Base-by-base conservation (phyloP, 441 rosid species). In the Populus trichocarpa region DNA sequence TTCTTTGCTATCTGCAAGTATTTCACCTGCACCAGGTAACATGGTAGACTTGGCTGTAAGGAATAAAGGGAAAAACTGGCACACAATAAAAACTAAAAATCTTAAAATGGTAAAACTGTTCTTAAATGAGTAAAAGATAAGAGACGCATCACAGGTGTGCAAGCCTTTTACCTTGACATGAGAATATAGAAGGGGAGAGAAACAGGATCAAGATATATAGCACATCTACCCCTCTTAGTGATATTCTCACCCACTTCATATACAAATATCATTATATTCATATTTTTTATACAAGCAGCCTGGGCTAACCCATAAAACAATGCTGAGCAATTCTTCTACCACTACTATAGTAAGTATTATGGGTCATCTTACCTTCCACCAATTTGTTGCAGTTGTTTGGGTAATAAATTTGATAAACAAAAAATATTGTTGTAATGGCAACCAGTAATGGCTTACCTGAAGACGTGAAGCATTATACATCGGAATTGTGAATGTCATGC, bases 1-100 rank as follows among this genome's bases (percentile, higher is more conserved):
- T 94, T 96, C 96, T 93, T 94, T 57, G 98, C 96, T 85, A 94
- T 94, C 90, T 93, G 98, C 87, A 96, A 88, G 89, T 93, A 96
- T 78, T 94, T 94, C 85, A 96, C 98, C 99, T 96, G 94, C 87
- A 83, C 65, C 57, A 81, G 63, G 72, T 4, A 78, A 28, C 69
- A 67, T 30, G 26, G 8, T 36, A 46, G 36, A 30, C 30, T 23
- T 23, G 25, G 36, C 63, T 36, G 65, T 76, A 33, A 23, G 80
- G 16, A 75, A 76, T 67, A 22, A 63, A 68, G 67, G 53, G 78
- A 7, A 5, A 25, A 53, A 32, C 68, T 25, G n/a, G 72, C 5
- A 40, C 67, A n/a, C 28, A 32, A 67, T 42, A 35, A 61, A 10
- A 28, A 30, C 22, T 6, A 28, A 40, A 8, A 28, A 38, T 36